phyloP scores from a whole-genome alignment of 2,329 filamentous ascomycete species.

The Trichophaea hybrida region DNA sequence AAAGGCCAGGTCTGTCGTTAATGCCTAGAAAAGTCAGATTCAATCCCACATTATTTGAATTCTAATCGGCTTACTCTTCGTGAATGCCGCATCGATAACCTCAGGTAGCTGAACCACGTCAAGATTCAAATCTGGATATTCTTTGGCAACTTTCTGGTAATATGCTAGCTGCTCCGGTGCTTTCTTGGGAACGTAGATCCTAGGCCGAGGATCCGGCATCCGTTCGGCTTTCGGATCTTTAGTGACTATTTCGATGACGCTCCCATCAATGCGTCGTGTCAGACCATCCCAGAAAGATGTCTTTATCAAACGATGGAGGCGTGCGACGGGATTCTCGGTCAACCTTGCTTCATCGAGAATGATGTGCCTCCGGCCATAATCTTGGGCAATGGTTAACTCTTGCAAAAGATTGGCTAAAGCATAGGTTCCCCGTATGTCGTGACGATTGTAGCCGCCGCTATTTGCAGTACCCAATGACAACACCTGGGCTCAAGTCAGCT shows the following conservation, averaged over 20 bases:
- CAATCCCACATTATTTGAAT: neutral
- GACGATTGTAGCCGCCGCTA: conserved; percentile 72
- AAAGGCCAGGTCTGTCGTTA: conserved; percentile 73
- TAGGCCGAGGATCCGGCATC: conserved; percentile 74
- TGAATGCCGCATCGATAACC: conserved; percentile 64
- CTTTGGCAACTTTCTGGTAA: conserved; percentile 64
- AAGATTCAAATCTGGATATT: conserved; percentile 68
- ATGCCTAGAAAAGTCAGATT: conserved; percentile 41
- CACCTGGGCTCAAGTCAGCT: conserved; percentile 39
- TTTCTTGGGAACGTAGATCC: conserved; percentile 77
- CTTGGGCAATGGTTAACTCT: conserved; percentile 82
- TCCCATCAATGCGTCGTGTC: conserved; percentile 78
- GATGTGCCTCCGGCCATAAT: conserved; percentile 77
- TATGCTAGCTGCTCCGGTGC: conserved; percentile 81
- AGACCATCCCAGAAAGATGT: conserved; percentile 87
- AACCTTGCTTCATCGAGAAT: conserved; percentile 80
- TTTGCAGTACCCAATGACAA: conserved; percentile 70
- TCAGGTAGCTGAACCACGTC: conserved; percentile 71
- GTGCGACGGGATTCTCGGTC: conserved; percentile 87
- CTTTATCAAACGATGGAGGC: conserved; percentile 71
- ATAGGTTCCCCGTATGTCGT: conserved; percentile 89
- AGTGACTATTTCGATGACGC: conserved; percentile 72
- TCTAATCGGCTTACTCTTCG: conserved; percentile 34
- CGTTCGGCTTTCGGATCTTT: conserved; percentile 83
- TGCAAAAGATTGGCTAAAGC: conserved; percentile 94